phyloP scores from a whole-genome alignment of 352 stramenopile genomes.

The Phytophthora fragariae region DNA sequence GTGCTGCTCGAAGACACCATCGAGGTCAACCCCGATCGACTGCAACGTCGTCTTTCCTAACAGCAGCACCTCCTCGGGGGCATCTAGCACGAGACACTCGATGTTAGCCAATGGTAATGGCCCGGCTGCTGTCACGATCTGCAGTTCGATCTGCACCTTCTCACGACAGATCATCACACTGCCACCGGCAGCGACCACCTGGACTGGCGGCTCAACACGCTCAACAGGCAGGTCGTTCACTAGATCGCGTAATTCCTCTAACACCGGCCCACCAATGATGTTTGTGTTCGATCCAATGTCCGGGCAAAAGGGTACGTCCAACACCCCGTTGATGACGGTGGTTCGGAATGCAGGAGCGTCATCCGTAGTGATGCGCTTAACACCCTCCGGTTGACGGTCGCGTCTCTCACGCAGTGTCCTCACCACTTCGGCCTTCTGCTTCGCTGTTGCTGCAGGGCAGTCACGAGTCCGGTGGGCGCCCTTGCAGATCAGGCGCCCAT shows the following conservation, averaged over 20 bases:
- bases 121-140: slow-evolving; percentile 6
- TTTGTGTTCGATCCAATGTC: neutral
- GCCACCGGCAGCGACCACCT: neutral
- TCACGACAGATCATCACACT: neutral
- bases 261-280: neutral
- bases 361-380: no score
- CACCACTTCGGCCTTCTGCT: no score
- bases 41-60: slow-evolving; percentile 1
- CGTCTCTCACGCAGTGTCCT: no score
- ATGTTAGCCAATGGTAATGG: slow-evolving; percentile 5
- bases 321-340: neutral
- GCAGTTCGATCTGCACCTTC: neutral
- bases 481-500: no score
- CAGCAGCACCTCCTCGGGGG: neutral
- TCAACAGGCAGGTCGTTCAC: neutral
- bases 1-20: slow-evolving; percentile 17
- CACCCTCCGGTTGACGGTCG: no score
- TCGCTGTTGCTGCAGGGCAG: no score
- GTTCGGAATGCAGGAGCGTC: no score
- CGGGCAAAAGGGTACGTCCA: neutral
- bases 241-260: neutral
- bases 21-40: slow-evolving; percentile 17
- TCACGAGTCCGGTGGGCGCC: no score
- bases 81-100: neutral
- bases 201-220: neutral